Base-by-base conservation (phyloP, 257 asterid genomes). In the Thymus mandschuricus region DNA sequence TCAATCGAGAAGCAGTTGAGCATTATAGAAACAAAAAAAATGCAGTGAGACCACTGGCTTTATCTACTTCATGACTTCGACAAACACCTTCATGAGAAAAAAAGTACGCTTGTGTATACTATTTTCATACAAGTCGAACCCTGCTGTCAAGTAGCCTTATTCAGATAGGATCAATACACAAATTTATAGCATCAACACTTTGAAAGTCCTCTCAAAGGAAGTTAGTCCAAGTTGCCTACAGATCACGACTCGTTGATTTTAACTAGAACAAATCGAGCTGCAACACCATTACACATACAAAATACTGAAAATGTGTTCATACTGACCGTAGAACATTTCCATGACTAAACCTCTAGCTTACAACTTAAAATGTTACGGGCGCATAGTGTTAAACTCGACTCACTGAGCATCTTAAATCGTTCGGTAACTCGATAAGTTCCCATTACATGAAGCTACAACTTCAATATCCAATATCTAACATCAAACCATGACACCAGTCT, bases 391-490 rank as follows among this genome's bases (percentile, higher is more conserved):
- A 0, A 38, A 38, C 4, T 38, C 8, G 0, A 5, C 41, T 38
- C 41, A 5, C 41, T 38, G 0, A 38, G 41, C 41, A 38, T 62
- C 29, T 13, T 5, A 41, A 72, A 15, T 63, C 44, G 10, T 54
- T 21, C 51, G 11, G 46, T 38, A 28, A 67, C 45, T 21, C 51
- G 11, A 55, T 38, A 28, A 67, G 65, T 51, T 58, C n/a, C 38
- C 21, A 57, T 54, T 57, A 49, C 27, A 45, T 33, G 29, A 6
- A 29, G 41, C 41, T 4, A 60, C 52, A 56, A 21, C 21, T 21
- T 21, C 21, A 21, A 21, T 21, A 21, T 38, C 6, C 41, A 38
- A 38, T 4, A 38, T 66, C 68, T 57, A 49, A 35, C 77, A 81
- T 51, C 60, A 45, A 27, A 38, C n/a, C 48, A 57, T 12, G 45